These are phyloP conservation scores for Mucor irregularis DNA, from an alignment of 371 early-diverging fungal genomes.

Conservation along the genomic window DNA sequence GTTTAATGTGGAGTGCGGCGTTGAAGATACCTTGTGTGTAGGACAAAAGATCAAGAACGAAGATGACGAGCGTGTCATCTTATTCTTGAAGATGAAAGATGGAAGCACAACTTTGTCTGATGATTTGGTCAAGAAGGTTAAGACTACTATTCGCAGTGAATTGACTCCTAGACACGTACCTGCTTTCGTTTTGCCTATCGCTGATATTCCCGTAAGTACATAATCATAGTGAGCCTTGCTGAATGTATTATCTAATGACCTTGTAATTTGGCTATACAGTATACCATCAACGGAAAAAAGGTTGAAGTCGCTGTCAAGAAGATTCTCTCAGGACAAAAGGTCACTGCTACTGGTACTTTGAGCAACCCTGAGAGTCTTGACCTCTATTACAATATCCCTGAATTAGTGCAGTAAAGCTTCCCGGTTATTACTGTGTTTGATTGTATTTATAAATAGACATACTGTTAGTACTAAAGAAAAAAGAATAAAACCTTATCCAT, in stretches of 20 bases:
- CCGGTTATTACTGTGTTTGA: neutral
- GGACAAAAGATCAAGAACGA: slow-evolving; percentile 79
- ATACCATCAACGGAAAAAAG: slow-evolving; percentile 97
- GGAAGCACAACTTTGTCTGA: slow-evolving; percentile 35
- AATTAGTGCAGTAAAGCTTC: slow-evolving; percentile 37
- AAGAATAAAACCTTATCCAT: too few species aligned
- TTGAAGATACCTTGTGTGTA: slow-evolving; percentile 60
- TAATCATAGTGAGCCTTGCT: neutral
- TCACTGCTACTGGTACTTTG: slow-evolving; percentile 74
- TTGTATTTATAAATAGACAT: neutral
- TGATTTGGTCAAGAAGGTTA: slow-evolving; percentile 59
- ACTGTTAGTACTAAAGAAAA: neutral
- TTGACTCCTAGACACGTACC: slow-evolving; percentile 95
- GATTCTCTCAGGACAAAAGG: slow-evolving; percentile 80
- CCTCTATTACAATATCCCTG: slow-evolving; percentile 74
- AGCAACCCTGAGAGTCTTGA: slow-evolving; percentile 87
- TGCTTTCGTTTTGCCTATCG: slow-evolving; percentile 77
- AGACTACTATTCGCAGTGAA: slow-evolving; percentile 75
- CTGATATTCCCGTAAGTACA: slow-evolving; percentile 82
- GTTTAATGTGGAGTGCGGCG: slow-evolving; percentile 45
- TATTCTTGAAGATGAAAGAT: slow-evolving; percentile 83
- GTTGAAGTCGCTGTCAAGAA: slow-evolving; percentile 96
- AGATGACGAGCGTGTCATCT: slow-evolving; percentile 89
- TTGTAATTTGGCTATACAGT: slow-evolving; percentile 36
- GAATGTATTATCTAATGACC: neutral